Evolutionary conservation across 2,329 filamentous ascomycete species (phyloP), one percentile per base, ranked within the genome.

Genomic region (Fusarium sp.): DNA sequence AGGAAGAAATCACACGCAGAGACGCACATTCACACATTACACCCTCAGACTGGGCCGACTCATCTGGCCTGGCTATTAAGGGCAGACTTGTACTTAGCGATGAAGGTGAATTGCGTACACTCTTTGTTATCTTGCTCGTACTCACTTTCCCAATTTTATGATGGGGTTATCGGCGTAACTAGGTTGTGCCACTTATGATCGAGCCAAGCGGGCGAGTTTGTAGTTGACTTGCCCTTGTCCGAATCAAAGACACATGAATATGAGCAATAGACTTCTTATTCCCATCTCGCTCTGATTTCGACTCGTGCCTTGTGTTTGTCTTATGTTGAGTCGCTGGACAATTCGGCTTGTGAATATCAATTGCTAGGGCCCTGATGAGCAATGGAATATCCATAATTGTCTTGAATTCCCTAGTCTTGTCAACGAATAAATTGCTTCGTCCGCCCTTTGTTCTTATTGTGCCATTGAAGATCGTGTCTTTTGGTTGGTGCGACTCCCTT

Each of bases 401-500:
- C 48, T 65, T 32, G 54, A 40, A 22, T 55, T 40, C 51, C 54
- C 51, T 61, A 35, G 44, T 22, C 39, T 53, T 50, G 33, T 59
- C 32, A 44, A 54, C 15, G 39, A 48, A 45, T 45, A 30, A 35
- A 65, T 66, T 66, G 45, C 56, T 53, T 71, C 52, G 65, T 35
- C 47, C 50, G 47, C 67, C 64, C 67, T 68, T 71, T 51, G 49
- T 53, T 37, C 35, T 32, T 11, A 56, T 67, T 67, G 67, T 57
- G 25, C 33, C 32, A 56, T 45, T 30, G 35, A 41, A 39, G 20
- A 56, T 41, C 37, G 39, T 19, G 35, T 37, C 37, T 53, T 35
- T 35, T 53, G 40, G 45, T 67, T 67, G 64, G 62, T n/a, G 45
- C 33, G 30, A 47, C 59, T 58, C 67, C 67, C 63, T 70, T 65